Percentiles rank a stretch among this genome's conserved stretches.
phyloP scores from a whole-genome alignment of 805 yeast species.

The Barnettozyma wickerhamii region DNA sequence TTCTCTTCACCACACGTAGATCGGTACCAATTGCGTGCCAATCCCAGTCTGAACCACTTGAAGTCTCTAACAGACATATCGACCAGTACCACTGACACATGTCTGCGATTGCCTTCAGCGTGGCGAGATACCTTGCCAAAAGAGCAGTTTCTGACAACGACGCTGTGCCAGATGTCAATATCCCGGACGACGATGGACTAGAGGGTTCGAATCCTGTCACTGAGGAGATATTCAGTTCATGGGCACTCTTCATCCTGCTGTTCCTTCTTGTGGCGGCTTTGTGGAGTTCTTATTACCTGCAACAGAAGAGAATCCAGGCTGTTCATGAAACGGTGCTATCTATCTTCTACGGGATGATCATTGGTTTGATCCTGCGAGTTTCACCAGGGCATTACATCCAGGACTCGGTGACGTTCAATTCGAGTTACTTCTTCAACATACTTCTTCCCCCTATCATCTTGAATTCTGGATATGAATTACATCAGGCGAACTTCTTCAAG shows the following conservation, averaged over 20 bases:
- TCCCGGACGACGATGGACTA: conserved; percentile 46
- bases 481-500: conserved; percentile 91
- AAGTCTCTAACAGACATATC: no score
- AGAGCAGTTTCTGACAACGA: conserved; percentile 23
- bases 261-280: conserved; percentile 79
- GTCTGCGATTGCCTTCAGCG: conserved; percentile 21
- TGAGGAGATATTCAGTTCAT: conserved; percentile 93
- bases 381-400: conserved; percentile 97
- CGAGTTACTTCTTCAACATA: conserved; percentile 90
- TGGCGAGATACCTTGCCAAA: conserved; percentile 22
- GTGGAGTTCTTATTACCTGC: conserved; percentile 93
- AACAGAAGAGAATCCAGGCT: conserved; percentile 86
- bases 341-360: conserved; percentile 94
- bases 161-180: conserved; percentile 32
- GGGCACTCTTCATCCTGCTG: conserved; percentile 91
- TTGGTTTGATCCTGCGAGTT: conserved; percentile 84
- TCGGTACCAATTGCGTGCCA: no score
- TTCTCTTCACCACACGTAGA: no score
- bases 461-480: conserved; percentile 94
- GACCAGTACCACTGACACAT: conserved; percentile 7
- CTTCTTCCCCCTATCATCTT: conserved; percentile 93
- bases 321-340: conserved; percentile 97
- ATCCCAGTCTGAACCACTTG: no score
- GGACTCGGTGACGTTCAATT: conserved; percentile 92
- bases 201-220: conserved; percentile 76